Conservation (phyloP, 208 protist genomes). For the Plasmodiophora brassicae region DNA sequence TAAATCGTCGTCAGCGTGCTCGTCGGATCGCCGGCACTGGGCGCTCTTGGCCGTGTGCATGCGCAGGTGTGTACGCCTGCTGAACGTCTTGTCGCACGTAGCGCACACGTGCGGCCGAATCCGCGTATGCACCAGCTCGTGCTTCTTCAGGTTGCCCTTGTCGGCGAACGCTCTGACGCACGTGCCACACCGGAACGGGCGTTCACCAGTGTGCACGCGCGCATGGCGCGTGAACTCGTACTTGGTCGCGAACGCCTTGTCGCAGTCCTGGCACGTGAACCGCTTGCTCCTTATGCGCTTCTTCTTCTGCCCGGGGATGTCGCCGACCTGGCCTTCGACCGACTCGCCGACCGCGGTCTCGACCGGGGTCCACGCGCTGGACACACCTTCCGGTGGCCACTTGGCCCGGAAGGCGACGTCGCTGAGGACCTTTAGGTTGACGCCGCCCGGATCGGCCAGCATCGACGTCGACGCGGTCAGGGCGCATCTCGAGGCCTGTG, state of each 20-base stretch:
- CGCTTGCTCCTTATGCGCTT: conserved; percentile 28
- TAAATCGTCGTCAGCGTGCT: no score
- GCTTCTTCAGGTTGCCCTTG: conserved; percentile 40
- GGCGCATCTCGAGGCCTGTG: no score
- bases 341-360: neutral
- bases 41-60: no score
- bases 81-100: neutral
- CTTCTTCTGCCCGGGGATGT: neutral
- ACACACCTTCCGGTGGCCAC: neutral
- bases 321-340: neutral
- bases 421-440: neutral
- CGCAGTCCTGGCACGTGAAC: conserved; percentile 31
- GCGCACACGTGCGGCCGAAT: neutral
- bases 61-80: neutral
- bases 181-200: conserved; percentile 29
- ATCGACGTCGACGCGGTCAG: no score
- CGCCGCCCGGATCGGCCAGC: no score
- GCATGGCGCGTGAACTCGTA: conserved; percentile 19
- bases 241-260: conserved; percentile 18
- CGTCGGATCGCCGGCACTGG: no score
- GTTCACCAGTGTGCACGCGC: conserved; percentile 38
- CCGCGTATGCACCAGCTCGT: conserved; percentile 32
- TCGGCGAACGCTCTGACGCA: conserved; percentile 36
- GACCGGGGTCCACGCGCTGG: neutral
- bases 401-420: conserved; percentile 20